Conservation (phyloP, 2,329 filamentous ascomycete genomes). For the Diplocarpon rosae region DNA sequence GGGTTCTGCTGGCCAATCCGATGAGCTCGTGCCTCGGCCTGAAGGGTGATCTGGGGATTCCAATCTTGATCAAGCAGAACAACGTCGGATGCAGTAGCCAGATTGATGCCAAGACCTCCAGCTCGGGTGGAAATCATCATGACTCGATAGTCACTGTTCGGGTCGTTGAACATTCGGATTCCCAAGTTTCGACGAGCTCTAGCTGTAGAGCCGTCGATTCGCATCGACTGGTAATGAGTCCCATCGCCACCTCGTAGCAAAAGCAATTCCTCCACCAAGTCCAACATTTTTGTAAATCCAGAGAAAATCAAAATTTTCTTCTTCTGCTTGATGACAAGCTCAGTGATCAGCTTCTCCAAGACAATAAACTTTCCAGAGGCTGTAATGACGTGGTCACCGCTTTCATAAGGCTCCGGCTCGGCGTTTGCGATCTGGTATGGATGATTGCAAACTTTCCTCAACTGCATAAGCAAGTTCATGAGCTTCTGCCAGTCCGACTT, state of each 20-base stretch:
- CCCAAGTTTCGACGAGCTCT: slow-evolving; percentile 82
- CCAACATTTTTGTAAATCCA: slow-evolving; percentile 81
- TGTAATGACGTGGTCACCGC: slow-evolving; percentile 73
- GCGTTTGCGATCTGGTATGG: slow-evolving; percentile 43
- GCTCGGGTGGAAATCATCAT: slow-evolving; percentile 90
- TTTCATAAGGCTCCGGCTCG: slow-evolving; percentile 45
- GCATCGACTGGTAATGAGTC: slow-evolving; percentile 58
- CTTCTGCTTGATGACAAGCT: slow-evolving; percentile 53
- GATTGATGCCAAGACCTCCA: slow-evolving; percentile 92
- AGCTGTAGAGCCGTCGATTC: slow-evolving; percentile 71
- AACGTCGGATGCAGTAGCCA: slow-evolving; percentile 91
- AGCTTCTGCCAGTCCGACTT: slow-evolving; percentile 41
- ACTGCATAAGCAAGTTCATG: slow-evolving; percentile 89
- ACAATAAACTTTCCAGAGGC: slow-evolving; percentile 82
- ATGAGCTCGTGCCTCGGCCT: slow-evolving; percentile 86
- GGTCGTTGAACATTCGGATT: slow-evolving; percentile 88
- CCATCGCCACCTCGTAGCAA: slow-evolving; percentile 37
- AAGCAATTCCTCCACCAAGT: slow-evolving; percentile 86
- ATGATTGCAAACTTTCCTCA: slow-evolving; percentile 89
- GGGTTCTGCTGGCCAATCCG: slow-evolving; percentile 93
- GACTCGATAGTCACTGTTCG: slow-evolving; percentile 69
- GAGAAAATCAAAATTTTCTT: slow-evolving; percentile 91
- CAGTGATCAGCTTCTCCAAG: slow-evolving; percentile 73
- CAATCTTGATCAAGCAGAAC: slow-evolving; percentile 97
- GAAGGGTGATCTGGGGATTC: slow-evolving; percentile 94